A percentile compares a stretch with the other conserved stretches of the same genome.
phyloP scores from a whole-genome alignment of 2,329 filamentous ascomycete species.

The Stemphylium vesicarium region DNA sequence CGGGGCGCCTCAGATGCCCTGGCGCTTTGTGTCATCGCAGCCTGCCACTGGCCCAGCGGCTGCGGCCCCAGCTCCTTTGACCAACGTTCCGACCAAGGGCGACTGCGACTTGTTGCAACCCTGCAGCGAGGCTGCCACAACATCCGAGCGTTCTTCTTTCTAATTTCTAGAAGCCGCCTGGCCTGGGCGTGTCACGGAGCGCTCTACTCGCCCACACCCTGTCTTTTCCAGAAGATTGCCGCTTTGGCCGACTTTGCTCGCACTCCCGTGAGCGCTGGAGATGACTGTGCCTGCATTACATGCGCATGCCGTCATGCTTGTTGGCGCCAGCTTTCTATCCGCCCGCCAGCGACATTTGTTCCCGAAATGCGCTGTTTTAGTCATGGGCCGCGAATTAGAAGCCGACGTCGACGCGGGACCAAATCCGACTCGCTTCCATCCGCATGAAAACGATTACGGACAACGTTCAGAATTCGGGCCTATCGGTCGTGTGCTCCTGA shows the following conservation, averaged over 20 bases:
- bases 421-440: slow-evolving; percentile 24
- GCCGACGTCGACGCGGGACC: slow-evolving; percentile 17
- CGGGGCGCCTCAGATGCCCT: slow-evolving; percentile 37
- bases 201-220: slow-evolving; percentile 37
- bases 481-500: slow-evolving; percentile 10
- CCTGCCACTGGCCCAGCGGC: slow-evolving; percentile 36
- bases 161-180: slow-evolving; percentile 46
- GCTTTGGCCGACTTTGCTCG: slow-evolving; percentile 35
- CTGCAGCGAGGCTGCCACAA: slow-evolving; percentile 30
- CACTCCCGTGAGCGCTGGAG: slow-evolving; percentile 23
- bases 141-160: slow-evolving; percentile 42
- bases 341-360: slow-evolving; percentile 13
- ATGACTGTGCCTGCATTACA: slow-evolving; percentile 21
- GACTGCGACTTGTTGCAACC: slow-evolving; percentile 37
- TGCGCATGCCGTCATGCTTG: slow-evolving; percentile 15
- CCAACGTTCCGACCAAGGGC: slow-evolving; percentile 38
- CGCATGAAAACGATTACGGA: slow-evolving; percentile 21
- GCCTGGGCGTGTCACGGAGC: slow-evolving; percentile 29
- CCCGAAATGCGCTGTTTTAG: slow-evolving; percentile 2
- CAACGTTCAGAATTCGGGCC: slow-evolving; percentile 21
- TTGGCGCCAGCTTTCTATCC: slow-evolving; percentile 20
- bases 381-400: neutral
- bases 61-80: slow-evolving; percentile 38
- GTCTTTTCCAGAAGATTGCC: slow-evolving; percentile 49
- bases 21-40: slow-evolving; percentile 28